Evolutionary conservation across 441 rosid genomes (phyloP), one percentile per base, ranked within the genome.

Genomic region (Francoa sonchifolia): DNA sequence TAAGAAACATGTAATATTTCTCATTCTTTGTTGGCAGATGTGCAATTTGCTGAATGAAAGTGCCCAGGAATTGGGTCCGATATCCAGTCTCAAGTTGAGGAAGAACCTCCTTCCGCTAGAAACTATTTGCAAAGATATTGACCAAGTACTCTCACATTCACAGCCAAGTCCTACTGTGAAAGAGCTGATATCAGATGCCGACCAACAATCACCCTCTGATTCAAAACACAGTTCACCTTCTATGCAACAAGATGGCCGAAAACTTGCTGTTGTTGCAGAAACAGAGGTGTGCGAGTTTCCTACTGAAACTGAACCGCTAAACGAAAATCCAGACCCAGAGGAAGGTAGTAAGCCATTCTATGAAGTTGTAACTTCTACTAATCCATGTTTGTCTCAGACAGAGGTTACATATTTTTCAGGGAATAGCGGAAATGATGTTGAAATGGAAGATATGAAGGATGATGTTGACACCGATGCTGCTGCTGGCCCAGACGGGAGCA

Each of bases 21-120:
- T 0, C 46, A 48, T 16, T 8, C 19, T 17, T 49, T 47, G n/a
- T 44, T 27, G 62, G 30, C 63, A 90, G 99, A 66, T 79, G 58
- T 86, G 94, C 69, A 69, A 69, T 44, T 45, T 65, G 19, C 13
- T 83, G 44, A 79, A 76, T 30, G 72, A 72, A 19, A 68, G 70
- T 42, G 67, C 39, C 48, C 62, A 44, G 12, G 90, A 77, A 48
- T 55, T 66, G 20, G 59, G 63, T 32, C 67, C 67, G 50, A 44
- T 69, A 42, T 50, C 67, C 39, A 76, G 65, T 53, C 49, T 36
- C 27, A 65, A 63, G 63, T 29, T 74, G 67, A 72, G 55, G 58
- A 67, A 62, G 65, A 58, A 60, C 57, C 73, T 86, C 48, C 61
- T 23, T 22, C 66, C 77, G 1, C 14, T 86, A 33, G 74, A 72